Evolutionary conservation across 1,284 basidiomycete genomes (phyloP), one percentile per base, ranked within the genome.

Genomic region (Ceratorhiza oryzae-sativae): DNA sequence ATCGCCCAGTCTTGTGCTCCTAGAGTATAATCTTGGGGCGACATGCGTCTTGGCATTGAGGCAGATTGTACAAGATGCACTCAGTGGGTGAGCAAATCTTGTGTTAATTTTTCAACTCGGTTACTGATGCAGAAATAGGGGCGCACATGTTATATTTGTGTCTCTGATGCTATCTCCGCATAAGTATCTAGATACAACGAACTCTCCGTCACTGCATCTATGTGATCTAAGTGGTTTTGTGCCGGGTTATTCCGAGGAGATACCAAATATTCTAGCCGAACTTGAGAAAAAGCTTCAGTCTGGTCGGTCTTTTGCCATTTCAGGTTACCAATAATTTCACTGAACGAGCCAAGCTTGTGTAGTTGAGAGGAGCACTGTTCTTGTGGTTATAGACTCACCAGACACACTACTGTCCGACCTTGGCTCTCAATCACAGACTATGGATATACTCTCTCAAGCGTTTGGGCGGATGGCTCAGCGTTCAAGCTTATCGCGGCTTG

Each of bases 401-500:
- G 74, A 75, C 36, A 75, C 71, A 4, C 79, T 92, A 15, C 77
- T 83, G 8, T 81, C 84, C 4, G 88, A 92, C 77, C 77, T 86
- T 39, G 83, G 82, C 13, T 88, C 88, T n/a, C 71, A 82, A 23
- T 80, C 89, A 6, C 81, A 83, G 73, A 82, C 86, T 1, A 86
- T 86, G 74, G 82, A 80, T 36, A 83, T 55, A 45, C 62, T 73
- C 18, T 27, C 61, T 32, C 41, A 23, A 15, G 20, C 71, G 39
- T 71, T 72, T 41, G 58, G 58, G 13, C 46, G 18, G 20, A 68
- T 70, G 15, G 30, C 58, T 53, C 58, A 27, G 71, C 51, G 32
- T 68, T n/a, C 77, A 89, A 87, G 82, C 18, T 82, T 86, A 25
- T 90, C 90, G 5, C 86, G 88, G 49, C 82, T 95, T 12, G 83